These are phyloP conservation scores for Cryphonectria japonica DNA, from an alignment of 2,329 filamentous ascomycete species.

Conservation along the genomic window DNA sequence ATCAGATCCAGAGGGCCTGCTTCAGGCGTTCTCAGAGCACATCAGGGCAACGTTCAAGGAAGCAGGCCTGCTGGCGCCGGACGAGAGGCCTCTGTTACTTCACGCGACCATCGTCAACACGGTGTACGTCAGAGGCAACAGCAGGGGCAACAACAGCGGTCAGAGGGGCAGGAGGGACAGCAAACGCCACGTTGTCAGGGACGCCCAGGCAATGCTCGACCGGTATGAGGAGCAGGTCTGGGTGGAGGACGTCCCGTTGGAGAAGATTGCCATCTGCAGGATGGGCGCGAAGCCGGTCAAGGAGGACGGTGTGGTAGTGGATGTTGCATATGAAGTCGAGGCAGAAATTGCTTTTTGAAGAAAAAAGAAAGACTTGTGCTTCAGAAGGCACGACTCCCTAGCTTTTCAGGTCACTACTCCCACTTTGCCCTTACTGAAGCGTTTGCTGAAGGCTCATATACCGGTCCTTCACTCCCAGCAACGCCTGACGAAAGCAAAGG, in stretches of 20 bases:
- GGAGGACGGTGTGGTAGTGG: conserved; percentile 52
- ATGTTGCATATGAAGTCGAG: conserved; percentile 58
- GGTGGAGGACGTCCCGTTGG: conserved; percentile 69
- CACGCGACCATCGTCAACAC: conserved; percentile 90
- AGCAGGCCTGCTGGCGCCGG: conserved; percentile 58
- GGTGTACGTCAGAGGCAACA: conserved; percentile 65
- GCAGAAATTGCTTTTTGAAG: conserved; percentile 51
- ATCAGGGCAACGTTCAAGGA: conserved; percentile 59
- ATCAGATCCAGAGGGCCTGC: conserved; percentile 51
- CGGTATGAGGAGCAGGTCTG: conserved; percentile 69
- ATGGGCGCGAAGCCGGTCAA: conserved; percentile 79
- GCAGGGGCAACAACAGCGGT: conserved; percentile 30
- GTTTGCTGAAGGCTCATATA: no score
- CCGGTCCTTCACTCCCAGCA: no score
- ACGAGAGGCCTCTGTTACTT: conserved; percentile 68
- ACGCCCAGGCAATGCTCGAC: conserved; percentile 60
- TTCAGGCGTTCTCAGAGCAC: conserved; percentile 62
- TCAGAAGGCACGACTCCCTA: no score
- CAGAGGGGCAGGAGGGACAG: conserved; percentile 34
- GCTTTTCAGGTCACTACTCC: no score
- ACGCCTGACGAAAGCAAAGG: not conserved
- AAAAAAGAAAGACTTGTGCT: conserved; percentile 8
- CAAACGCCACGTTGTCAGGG: conserved; percentile 50
- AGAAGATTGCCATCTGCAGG: conserved; percentile 76
- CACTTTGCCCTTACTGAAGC: no score